A percentile compares a stretch with the other conserved stretches of the same genome.
Evolutionary conservation across 768 basidiomycete species (phyloP).

Genomic region (Amanita thiersii): DNA sequence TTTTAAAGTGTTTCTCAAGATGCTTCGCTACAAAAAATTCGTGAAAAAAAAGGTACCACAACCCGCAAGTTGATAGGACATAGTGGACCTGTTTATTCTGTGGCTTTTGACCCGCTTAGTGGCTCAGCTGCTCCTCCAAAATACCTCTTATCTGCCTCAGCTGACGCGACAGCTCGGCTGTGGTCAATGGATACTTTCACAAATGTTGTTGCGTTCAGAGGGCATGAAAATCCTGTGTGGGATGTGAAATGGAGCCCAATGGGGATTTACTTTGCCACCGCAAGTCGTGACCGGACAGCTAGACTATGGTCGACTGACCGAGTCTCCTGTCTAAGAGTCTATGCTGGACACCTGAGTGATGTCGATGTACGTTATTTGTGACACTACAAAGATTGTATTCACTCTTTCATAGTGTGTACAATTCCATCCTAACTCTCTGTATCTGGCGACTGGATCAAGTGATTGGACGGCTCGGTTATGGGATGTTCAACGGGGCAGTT

Average conservation of each 20-base stretch:
- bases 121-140: conserved; percentile 83
- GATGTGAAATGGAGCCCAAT: conserved; percentile 98
- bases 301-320: conserved; percentile 95
- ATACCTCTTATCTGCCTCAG: conserved; percentile 86
- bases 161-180: conserved; percentile 82
- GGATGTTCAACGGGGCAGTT: conserved; percentile 95
- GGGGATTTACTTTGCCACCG: conserved; percentile 98
- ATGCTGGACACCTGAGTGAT: conserved; percentile 93
- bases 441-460: conserved; percentile 93
- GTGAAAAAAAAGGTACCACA: conserved; percentile 74
- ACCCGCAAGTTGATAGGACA: conserved; percentile 97
- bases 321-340: conserved; percentile 77
- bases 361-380: conserved; percentile 70
- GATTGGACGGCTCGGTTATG: conserved; percentile 95
- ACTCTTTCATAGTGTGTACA: conserved; percentile 61
- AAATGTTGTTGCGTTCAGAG: conserved; percentile 89
- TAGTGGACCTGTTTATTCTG: conserved; percentile 91
- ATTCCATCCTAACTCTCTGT: conserved; percentile 97
- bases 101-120: conserved; percentile 86
- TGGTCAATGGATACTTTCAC: conserved; percentile 96
- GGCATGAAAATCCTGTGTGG: conserved; percentile 97
- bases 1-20: conserved; percentile 33
- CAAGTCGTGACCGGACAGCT: conserved; percentile 88
- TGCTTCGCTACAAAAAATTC: conserved; percentile 51
- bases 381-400: not conserved